Evolutionary conservation across 2,329 filamentous ascomycete genomes (phyloP), one percentile per base, ranked within the genome.

Genomic region (Harringtonia aguacate): DNA sequence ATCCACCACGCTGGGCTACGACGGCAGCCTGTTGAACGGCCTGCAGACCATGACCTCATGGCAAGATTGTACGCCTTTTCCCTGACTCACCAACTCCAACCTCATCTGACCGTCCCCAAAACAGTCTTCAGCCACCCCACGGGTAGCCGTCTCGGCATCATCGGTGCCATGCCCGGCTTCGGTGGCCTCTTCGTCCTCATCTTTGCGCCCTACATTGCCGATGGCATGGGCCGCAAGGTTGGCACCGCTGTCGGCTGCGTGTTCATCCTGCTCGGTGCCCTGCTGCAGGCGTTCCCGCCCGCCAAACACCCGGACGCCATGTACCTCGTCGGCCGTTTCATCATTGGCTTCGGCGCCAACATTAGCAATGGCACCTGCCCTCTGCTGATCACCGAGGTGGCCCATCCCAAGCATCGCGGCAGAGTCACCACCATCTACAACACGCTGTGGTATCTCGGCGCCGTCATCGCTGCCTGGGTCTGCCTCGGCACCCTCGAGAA

Each of bases 341-440:
- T 76, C 44, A 65, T 76, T 39, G 72, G 72, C 41, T 72, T 76
- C 37, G 71, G 71, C 29, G 36, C 38, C 53, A 65, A 62, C 39
- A 56, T 72, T 30, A 60, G 66, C 2, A 68, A 71, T 46, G 61
- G 66, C 46, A 63, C 66, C 2, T 65, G 66, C 9, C 69, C 69
- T 2, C 56, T 72, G 17, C 59, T 72, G 8, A 61, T 72, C 27
- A 64, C 63, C n/a, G 70, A 73, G 55, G 58, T 73, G 30, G 64
- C 62, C 53, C 69, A 73, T 52, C 69, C 69, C 12, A 68, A 69
- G 50, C 68, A 73, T 50, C 61, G 70, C 45, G 69, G 61, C 39
- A 61, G 61, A 41, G 59, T 72, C 33, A 72, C 68, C 1, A 61
- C 68, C 12, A 59, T 72, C 41, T 72, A 72, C 53, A 72, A 72